Base-by-base conservation (phyloP, 2,329 filamentous ascomycete genomes). In the Didymellaceae sp. region DNA sequence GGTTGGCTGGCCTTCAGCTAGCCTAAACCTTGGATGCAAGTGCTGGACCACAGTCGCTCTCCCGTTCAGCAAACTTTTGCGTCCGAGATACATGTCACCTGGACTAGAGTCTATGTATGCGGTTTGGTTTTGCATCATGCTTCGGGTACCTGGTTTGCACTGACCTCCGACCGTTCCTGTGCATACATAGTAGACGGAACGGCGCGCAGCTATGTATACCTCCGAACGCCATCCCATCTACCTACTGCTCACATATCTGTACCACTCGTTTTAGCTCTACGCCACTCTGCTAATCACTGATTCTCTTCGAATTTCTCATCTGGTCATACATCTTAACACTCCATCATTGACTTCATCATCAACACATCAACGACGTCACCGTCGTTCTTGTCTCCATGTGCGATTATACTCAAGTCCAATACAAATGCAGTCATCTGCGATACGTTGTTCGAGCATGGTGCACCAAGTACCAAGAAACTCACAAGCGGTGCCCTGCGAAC, bases 401-500 rank as follows among this genome's bases (percentile, higher is more conserved):
- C 66, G 81, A 84, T 65, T 84, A 84, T 59, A 83, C 78, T 17
- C 78, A 83, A 68, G 81, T 84, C 45, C 78, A 82, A 53, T 84
- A 81, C 64, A 74, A 76, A 31, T 85, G 82, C 68, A 76, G 75
- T 40, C 81, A 85, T 67, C 70, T 80, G 50, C 76, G 81, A 25
- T 83, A 78, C 59, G 80, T 78, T 7, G 81, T 84, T 35, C 75
- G 79, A 56, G 79, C 79, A 14, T 84, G 81, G 81, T 84, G 81
- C 73, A 72, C 74, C 47, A 78, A 74, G 62, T 79, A 80, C 49
- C 77, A 79, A 68, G 77, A 79, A 58, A 82, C 81, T 24, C 81
- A 83, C 57, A 78, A 77, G 55, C 73, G 81, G 53, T 84, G 82
- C 67, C 78, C 78, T 17, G 77, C 80, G 13, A 82, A 82, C 54